Conservation (phyloP, 1,139 yeast species). For the Hansenula sp. region DNA sequence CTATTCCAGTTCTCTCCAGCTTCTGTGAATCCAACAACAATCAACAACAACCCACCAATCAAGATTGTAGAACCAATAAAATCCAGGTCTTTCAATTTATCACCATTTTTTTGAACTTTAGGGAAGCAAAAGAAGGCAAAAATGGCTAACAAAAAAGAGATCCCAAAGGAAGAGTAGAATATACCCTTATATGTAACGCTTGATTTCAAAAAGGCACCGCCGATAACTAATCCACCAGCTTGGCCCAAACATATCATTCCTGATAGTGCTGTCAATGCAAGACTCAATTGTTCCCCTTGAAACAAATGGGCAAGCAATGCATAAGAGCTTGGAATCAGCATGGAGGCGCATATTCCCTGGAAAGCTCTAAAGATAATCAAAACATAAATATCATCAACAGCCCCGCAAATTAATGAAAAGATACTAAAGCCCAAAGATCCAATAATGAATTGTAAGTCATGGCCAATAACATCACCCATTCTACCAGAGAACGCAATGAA, state of each 20-base stretch:
- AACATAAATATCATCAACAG: constrained; percentile 26
- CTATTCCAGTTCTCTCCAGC: constrained; percentile 30
- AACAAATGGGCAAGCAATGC: constrained; percentile 30
- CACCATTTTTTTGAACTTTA: constrained; percentile 13
- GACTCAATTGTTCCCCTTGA: constrained; percentile 20
- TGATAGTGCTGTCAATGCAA: constrained; percentile 24
- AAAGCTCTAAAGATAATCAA: constrained; percentile 34
- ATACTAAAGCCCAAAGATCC: constrained; percentile 22
- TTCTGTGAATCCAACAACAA: constrained; percentile 30
- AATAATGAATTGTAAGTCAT: constrained; percentile 24
- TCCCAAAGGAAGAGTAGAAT: constrained; percentile 28
- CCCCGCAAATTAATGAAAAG: constrained; percentile 29
- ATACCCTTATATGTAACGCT: constrained; percentile 29
- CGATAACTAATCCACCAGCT: constrained; percentile 26
- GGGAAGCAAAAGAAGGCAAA: constrained; percentile 18
- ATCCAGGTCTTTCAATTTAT: constrained; percentile 23
- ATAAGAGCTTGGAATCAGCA: constrained; percentile 29
- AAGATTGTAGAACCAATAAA: constrained; percentile 25
- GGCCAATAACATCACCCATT: constrained; percentile 32
- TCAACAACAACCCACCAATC: constrained; percentile 24
- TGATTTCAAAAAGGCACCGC: constrained; percentile 32
- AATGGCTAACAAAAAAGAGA: constrained; percentile 11
- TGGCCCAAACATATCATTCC: constrained; percentile 17
- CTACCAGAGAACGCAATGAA: constrained; percentile 35
- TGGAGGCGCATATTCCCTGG: constrained; percentile 35